Percentiles rank a stretch among this genome's conserved stretches.
phyloP scores from a whole-genome alignment of 2,329 filamentous ascomycete genomes.

The Xylariaceae sp. region DNA sequence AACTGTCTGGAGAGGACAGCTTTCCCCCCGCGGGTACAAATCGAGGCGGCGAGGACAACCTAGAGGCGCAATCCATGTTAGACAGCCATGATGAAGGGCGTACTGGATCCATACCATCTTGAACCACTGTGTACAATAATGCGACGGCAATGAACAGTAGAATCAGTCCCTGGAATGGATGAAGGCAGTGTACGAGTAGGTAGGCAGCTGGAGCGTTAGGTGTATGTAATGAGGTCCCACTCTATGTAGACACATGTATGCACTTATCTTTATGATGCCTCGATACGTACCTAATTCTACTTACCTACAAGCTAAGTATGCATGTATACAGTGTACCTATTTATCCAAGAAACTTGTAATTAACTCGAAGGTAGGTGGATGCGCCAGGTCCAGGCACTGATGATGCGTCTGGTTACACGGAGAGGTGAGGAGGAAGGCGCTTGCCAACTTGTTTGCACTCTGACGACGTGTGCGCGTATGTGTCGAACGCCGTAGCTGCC shows the following conservation, averaged over 20 bases:
- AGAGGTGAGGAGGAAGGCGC: too few relatives aligned
- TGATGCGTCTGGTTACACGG: too few relatives aligned
- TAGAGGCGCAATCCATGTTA: constrained; percentile 37
- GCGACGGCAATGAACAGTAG: not conserved
- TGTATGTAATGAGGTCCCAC: not conserved
- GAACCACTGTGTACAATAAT: constrained; percentile 1
- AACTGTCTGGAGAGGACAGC: constrained; percentile 97
- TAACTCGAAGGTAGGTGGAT: too few relatives aligned
- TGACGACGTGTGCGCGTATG: too few relatives aligned
- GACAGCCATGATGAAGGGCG: constrained; percentile 8
- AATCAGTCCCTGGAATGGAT: constrained; percentile 1
- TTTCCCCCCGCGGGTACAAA: constrained; percentile 97
- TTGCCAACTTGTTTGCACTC: too few relatives aligned
- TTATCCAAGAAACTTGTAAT: not conserved
- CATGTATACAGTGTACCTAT: not conserved
- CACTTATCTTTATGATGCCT: not conserved
- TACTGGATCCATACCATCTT: constrained; percentile 26
- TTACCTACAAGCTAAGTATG: not conserved
- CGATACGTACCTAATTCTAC: not conserved
- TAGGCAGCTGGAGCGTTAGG: not conserved
- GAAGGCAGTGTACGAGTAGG: not conserved
- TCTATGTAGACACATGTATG: not conserved
- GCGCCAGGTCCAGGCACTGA: too few relatives aligned
- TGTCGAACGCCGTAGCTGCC: too few relatives aligned
- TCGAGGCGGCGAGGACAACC: constrained; percentile 98